phyloP scores from a whole-genome alignment of 768 basidiomycete species.

The Lactifluus piperatus region DNA sequence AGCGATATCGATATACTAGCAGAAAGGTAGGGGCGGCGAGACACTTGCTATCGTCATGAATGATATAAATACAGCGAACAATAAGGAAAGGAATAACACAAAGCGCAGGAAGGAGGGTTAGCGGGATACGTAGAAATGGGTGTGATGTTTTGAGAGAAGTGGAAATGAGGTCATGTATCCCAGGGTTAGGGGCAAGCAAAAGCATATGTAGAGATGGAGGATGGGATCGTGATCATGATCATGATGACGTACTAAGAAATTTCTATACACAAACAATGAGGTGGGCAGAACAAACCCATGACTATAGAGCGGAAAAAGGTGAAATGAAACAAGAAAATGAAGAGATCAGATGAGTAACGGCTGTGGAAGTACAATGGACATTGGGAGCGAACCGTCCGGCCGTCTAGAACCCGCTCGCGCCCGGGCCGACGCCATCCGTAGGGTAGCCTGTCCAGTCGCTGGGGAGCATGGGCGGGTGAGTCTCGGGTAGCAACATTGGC shows the following conservation, averaged over 20 bases:
- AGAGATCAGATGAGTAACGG: neutral
- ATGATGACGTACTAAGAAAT: neutral
- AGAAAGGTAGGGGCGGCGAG: neutral
- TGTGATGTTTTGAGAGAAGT: neutral
- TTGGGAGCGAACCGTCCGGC: conserved; percentile 4
- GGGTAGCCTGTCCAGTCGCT: conserved; percentile 25
- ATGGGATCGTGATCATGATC: conserved; percentile 9
- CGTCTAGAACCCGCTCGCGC: conserved; percentile 28
- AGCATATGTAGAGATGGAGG: neutral
- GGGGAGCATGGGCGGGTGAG: conserved; percentile 32
- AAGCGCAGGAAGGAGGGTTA: neutral
- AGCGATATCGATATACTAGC: neutral
- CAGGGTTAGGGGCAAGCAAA: neutral
- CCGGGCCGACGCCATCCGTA: conserved; percentile 21
- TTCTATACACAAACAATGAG: conserved; percentile 19
- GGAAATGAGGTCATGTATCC: neutral
- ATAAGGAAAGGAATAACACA: conserved; percentile 18
- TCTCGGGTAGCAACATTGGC: conserved; percentile 41
- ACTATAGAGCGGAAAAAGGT: neutral
- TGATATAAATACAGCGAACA: neutral
- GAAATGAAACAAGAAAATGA: neutral
- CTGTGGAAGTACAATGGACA: neutral
- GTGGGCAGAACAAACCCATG: conserved; percentile 10
- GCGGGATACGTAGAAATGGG: neutral
- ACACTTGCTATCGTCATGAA: neutral